Base-by-base conservation (phyloP, 106 monocot genomes). In the Alisma plantagoaquatica region DNA sequence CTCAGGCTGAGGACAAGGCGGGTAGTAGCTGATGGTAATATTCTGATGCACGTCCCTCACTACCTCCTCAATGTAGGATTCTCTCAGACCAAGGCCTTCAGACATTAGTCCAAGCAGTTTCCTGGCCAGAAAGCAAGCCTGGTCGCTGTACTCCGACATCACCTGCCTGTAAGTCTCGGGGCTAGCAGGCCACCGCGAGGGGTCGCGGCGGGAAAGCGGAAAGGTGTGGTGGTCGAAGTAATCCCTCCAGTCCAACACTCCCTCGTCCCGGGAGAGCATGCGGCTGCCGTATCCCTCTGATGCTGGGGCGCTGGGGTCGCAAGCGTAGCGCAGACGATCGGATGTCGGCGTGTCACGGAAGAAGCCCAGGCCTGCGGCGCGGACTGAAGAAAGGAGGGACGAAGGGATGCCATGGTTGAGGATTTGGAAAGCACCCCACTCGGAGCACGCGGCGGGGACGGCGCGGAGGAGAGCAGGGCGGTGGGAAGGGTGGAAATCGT, bases 171-270 rank as follows among this genome's bases (percentile, higher is more conserved):
- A 98, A 55, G 70, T 69, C 10, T 46, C 24, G 16, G 79, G 70
- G 17, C 76, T 69, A 18, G 74, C 81, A 0, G 90, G 90, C 98
- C 98, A 98, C 23, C 64, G 57, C 45, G 28, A 41, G 12, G 81
- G 78, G 31, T 90, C 45, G 45, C 90, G 51, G 1, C 89, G 63
- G 10, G 81, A 68, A 38, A 82, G 71, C 11, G 98, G 98, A 10
- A 98, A 70, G 0, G 85, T 75, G 57, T 98, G 98, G 51, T 90
- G 98, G 56, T 98, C 84, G 47, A 90, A 98, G 59, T 98, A 98
- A 49, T 90, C 85, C 65, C 98, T 75, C 98, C 98, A 98, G 35
- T 98, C 90, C 16, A 98, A 70, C 30, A 86, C 85, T 6, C 66
- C 69, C 3, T 81, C 98, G 15, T 75, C 78, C 54, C 70, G 75